These are phyloP conservation scores for Hysterium pulicare DNA, from an alignment of 2,329 filamentous ascomycete genomes.

Conservation along the genomic window DNA sequence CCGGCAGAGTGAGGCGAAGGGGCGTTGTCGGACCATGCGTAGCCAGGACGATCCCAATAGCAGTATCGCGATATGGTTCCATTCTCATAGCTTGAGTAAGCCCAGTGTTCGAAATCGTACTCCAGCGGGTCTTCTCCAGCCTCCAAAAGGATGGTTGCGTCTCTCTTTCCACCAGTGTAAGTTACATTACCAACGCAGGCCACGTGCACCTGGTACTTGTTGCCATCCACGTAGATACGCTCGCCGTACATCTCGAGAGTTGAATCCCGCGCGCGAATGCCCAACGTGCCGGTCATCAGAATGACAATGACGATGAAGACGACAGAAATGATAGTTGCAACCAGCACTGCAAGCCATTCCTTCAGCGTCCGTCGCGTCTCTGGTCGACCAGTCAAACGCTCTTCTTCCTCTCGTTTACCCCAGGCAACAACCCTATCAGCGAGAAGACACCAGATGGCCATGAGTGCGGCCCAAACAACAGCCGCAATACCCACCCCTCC, in stretches of 20 bases:
- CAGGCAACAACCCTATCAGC: slow-evolving; percentile 82
- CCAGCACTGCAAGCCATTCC: slow-evolving; percentile 80
- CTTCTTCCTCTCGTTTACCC: slow-evolving; percentile 91
- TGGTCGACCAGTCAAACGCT: slow-evolving; percentile 81
- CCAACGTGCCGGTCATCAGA: slow-evolving; percentile 74
- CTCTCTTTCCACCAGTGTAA: slow-evolving; percentile 51
- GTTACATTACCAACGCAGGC: slow-evolving; percentile 73
- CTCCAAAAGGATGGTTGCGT: slow-evolving; percentile 83
- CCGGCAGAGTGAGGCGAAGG: slow-evolving; percentile 91
- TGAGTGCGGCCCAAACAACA: slow-evolving; percentile 76
- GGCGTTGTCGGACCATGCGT: slow-evolving; percentile 85
- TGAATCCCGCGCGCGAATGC: slow-evolving; percentile 76
- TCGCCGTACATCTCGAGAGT: slow-evolving; percentile 70
- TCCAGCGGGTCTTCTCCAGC: slow-evolving; percentile 78
- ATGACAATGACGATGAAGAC: slow-evolving; percentile 66
- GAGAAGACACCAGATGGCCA: slow-evolving; percentile 73
- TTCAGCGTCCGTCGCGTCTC: slow-evolving; percentile 77
- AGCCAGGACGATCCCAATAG: slow-evolving; percentile 89
- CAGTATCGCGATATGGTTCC: slow-evolving; percentile 86
- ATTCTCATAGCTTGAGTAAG: slow-evolving; percentile 70
- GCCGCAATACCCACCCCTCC: slow-evolving; percentile 87
- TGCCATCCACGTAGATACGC: slow-evolving; percentile 74
- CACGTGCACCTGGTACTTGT: slow-evolving; percentile 84
- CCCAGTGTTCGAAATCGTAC: slow-evolving; percentile 74
- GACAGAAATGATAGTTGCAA: slow-evolving; percentile 68